phyloP scores from a whole-genome alignment of 1,284 basidiomycete genomes.

The Ganoderma lingzhi region DNA sequence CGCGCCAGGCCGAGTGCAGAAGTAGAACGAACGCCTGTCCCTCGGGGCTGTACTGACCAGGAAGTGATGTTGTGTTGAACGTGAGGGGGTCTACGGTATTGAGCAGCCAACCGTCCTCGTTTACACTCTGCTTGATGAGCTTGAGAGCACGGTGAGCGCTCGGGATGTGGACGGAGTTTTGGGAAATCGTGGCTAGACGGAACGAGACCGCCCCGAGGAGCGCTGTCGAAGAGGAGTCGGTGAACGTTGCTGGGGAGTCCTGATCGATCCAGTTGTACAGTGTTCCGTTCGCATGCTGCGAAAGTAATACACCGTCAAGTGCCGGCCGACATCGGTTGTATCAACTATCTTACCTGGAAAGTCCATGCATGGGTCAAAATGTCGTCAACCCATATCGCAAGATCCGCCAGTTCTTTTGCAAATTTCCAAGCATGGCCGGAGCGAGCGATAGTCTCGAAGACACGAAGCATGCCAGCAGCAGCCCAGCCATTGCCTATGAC shows the following conservation, averaged over 20 bases:
- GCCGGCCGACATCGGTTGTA: too few species aligned
- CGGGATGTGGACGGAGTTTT: constrained; percentile 43
- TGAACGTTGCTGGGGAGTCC: constrained; percentile 47
- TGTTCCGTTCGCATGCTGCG: constrained; percentile 48
- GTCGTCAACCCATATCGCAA: constrained; percentile 66
- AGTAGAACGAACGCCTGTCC: constrained; percentile 75
- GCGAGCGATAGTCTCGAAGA: constrained; percentile 62
- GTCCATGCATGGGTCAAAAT: constrained; percentile 60
- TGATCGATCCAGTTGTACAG: constrained; percentile 62
- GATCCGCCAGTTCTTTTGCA: constrained; percentile 52
- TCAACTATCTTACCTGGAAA: constrained; percentile 48
- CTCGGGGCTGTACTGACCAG: constrained; percentile 59
- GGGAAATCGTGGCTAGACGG: constrained; percentile 46
- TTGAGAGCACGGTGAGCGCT: constrained; percentile 52
- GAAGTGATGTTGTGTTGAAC: constrained; percentile 52
- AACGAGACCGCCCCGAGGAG: constrained; percentile 61
- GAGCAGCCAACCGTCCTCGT: constrained; percentile 58
- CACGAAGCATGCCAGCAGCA: constrained; percentile 70
- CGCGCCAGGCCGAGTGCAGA: constrained; percentile 67
- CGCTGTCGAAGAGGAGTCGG: constrained; percentile 59
- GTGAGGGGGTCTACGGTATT: constrained; percentile 71
- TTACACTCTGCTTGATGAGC: constrained; percentile 49
- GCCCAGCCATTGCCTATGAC: constrained; percentile 73
- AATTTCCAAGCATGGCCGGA: constrained; percentile 51
- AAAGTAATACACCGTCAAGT: neutral